These are phyloP conservation scores for Globisporangium uncinulatum DNA, from an alignment of 352 stramenopile genomes.

Conservation along the genomic window DNA sequence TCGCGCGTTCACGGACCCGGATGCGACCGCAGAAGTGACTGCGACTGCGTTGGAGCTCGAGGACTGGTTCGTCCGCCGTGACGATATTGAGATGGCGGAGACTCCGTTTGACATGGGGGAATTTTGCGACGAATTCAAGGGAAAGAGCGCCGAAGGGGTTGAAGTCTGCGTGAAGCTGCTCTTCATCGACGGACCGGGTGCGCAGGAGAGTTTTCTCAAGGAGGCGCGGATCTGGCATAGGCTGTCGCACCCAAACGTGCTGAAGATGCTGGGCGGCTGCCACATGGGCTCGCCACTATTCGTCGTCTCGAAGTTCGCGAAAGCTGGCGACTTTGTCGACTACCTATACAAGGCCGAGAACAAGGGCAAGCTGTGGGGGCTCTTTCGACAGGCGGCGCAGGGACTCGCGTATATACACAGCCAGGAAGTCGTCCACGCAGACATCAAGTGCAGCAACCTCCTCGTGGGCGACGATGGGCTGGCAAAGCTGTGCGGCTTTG, in stretches of 20 bases:
- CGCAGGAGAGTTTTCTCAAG: slow-evolving; percentile 12
- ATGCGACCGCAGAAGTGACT: not conserved
- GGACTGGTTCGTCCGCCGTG: slow-evolving; percentile 1
- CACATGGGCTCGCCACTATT: slow-evolving; percentile 16
- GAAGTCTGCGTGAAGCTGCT: slow-evolving; percentile 28
- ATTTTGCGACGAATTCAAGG: slow-evolving; percentile 13
- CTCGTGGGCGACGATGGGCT: slow-evolving; percentile 21
- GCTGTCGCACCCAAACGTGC: slow-evolving; percentile 20
- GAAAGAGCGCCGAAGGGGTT: slow-evolving; percentile 4
- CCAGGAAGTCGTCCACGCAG: slow-evolving; percentile 65
- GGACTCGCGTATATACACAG: slow-evolving; percentile 56
- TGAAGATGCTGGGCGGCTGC: slow-evolving; percentile 20
- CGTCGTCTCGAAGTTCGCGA: slow-evolving; percentile 31
- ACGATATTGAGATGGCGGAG: slow-evolving; percentile 8
- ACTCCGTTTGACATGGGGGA: slow-evolving; percentile 5
- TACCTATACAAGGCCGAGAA: slow-evolving; percentile 22
- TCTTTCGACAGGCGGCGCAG: slow-evolving; percentile 31
- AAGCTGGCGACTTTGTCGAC: slow-evolving; percentile 27
- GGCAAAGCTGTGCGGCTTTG: slow-evolving; percentile 22
- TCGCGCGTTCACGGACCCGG: slow-evolving; percentile 4
- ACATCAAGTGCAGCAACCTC: slow-evolving; percentile 60
- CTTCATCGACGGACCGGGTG: not conserved
- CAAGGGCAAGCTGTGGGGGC: slow-evolving; percentile 15
- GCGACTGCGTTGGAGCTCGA: not conserved
- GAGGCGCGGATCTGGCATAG: slow-evolving; percentile 20